These are phyloP conservation scores for Stentor roeselii DNA, from an alignment of 73 alveolate genomes.

Conservation along the genomic window DNA sequence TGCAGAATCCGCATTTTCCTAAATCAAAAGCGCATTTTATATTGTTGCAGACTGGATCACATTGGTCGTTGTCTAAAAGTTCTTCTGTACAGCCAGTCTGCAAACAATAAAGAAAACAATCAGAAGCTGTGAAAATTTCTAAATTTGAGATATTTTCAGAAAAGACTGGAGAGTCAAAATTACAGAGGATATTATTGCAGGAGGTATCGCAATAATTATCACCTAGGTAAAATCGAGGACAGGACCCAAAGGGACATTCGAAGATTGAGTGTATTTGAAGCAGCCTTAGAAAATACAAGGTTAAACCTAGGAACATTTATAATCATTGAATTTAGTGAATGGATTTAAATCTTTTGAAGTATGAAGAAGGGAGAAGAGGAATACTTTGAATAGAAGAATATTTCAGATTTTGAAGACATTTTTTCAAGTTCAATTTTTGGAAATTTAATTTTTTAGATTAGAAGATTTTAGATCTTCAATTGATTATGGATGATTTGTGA, in stretches of 20 bases:
- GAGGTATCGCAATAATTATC: background rate
- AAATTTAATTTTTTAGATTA: no score
- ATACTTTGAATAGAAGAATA: no score
- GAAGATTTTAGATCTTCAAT: no score
- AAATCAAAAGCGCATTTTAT: background rate
- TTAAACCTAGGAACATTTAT: no score
- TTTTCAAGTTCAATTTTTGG: no score
- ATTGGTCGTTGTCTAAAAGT: background rate
- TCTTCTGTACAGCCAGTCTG: background rate
- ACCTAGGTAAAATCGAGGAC: background rate
- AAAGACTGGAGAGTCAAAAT: background rate
- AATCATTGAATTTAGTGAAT: background rate
- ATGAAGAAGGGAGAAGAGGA: no score
- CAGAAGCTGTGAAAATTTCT: background rate
- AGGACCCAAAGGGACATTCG: background rate
- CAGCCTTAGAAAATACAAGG: no score
- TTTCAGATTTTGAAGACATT: no score
- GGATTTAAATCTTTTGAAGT: no score
- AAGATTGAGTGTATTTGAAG: background rate
- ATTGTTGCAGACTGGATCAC: conserved; percentile 14
- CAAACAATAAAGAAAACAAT: background rate
- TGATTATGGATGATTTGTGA: no score
- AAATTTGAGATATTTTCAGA: background rate
- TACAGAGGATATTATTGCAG: background rate
- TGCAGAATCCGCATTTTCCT: background rate